These are phyloP conservation scores for Fusarium foetens DNA, from an alignment of 2,329 filamentous ascomycete species.

Conservation along the genomic window DNA sequence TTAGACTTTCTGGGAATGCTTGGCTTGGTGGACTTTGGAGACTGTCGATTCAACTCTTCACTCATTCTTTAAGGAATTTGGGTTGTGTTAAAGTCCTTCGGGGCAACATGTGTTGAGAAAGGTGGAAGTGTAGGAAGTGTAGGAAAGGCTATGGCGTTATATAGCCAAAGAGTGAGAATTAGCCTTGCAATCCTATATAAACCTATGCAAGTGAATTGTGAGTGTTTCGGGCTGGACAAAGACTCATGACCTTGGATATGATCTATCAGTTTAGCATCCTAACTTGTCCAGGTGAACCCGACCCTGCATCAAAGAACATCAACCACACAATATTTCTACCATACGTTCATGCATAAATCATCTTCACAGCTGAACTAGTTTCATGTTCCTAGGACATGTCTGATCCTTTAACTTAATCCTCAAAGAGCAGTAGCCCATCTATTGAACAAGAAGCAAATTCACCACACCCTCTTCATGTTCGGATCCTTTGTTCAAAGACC, in stretches of 20 bases:
- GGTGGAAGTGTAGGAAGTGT: not conserved
- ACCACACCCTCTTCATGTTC: slow-evolving; percentile 1
- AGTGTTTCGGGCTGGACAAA: not conserved
- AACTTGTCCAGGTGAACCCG: not conserved
- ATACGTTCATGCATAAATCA: not conserved
- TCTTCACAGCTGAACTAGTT: not conserved
- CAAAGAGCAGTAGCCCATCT: not conserved
- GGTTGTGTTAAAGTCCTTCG: not conserved
- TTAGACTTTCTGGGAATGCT: not conserved
- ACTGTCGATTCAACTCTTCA: not conserved
- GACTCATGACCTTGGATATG: too few species aligned
- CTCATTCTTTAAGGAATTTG: not conserved
- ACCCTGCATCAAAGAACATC: not conserved
- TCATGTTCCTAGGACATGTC: not conserved
- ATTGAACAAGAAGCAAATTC: not conserved
- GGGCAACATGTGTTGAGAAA: not conserved
- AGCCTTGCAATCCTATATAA: not conserved
- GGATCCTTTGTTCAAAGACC: slow-evolving; percentile 11
- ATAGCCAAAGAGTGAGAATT: not conserved
- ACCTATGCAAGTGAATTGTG: not conserved
- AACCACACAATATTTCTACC: not conserved
- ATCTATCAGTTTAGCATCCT: too few species aligned
- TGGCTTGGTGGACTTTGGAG: too few species aligned
- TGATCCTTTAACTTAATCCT: not conserved
- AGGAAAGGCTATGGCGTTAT: not conserved